Conservation (phyloP, 208 protist genomes). For the Trichomonas vaginalis region DNA sequence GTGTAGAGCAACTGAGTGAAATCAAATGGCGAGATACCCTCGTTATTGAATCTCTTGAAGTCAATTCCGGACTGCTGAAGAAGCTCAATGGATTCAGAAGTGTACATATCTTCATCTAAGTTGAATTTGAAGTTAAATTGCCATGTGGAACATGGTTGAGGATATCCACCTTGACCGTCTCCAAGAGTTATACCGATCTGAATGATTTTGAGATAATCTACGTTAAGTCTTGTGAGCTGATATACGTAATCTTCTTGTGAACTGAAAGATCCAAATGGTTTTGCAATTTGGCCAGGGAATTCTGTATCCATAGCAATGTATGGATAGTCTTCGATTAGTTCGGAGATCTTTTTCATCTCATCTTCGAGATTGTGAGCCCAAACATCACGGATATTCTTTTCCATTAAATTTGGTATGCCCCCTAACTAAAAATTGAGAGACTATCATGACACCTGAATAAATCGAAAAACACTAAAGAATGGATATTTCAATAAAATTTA, state of each 20-base stretch:
- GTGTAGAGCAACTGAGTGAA: slow-evolving; percentile 84
- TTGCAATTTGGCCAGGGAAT: slow-evolving; percentile 85
- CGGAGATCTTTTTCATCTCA: slow-evolving; percentile 77
- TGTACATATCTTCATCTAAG: slow-evolving; percentile 80
- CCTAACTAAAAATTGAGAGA: no score
- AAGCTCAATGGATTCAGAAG: slow-evolving; percentile 83
- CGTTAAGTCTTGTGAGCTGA: slow-evolving; percentile 25
- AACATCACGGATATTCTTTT: slow-evolving; percentile 4
- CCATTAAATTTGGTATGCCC: no score
- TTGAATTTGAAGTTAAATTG: slow-evolving; percentile 98
- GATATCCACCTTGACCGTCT: slow-evolving; percentile 77
- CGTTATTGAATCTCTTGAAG: slow-evolving; percentile 53
- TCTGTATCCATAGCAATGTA: slow-evolving; percentile 83
- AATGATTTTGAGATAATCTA: slow-evolving; percentile 93
- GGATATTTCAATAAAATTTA: no score
- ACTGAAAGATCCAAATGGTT: slow-evolving; percentile 25
- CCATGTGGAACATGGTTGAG: slow-evolving; percentile 74
- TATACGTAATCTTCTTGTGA: background rate
- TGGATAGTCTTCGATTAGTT: slow-evolving; percentile 77
- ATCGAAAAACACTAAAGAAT: no score
- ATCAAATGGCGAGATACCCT: slow-evolving; percentile 50
- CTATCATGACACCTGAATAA: no score
- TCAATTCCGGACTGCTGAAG: slow-evolving; percentile 77
- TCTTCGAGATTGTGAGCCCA: slow-evolving; percentile 53
- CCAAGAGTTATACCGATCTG: slow-evolving; percentile 89